Evolutionary conservation across 306 rosid species (phyloP), one percentile per base, ranked within the genome.

Genomic region (peach (Prunus persica)): DNA sequence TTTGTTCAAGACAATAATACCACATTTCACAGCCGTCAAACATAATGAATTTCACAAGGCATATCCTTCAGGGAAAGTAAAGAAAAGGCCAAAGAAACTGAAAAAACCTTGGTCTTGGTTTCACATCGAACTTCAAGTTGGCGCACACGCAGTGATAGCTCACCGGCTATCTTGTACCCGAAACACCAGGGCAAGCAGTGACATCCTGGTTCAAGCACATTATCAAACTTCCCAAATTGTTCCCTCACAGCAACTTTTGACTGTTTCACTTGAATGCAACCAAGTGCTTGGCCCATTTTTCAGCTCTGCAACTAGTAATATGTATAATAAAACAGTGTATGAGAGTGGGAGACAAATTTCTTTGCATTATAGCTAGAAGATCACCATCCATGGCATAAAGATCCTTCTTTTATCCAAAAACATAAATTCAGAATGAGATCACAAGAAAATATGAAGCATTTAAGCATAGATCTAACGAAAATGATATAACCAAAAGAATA

Each of bases 141-240:
- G 71, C 83, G 88, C 66, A 91, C 93, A 18, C 94, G 94, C 6
- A 89, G 67, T 2, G 94, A 80, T 13, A 91, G 83, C 58, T 77
- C 65, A 74, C 94, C 91, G 32, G 89, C 91, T 15, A 88, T 58
- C 82, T 80, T 75, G 77, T 71, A 84, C 14, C 94, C 94, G 3
- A 87, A 7, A 71, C 88, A 89, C 97, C 97, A 86, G 70, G 97
- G 92, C 79, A 91, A 56, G 28, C 88, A 88, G 79, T 89, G 97
- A 24, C 91, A 84, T 32, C 97, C 94, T 30, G 94, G 97, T 61
- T 87, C 82, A 34, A 91, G 86, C 65, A 91, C 84, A 5, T 73
- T 82, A 56, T 11, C 28, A 28, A 82, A 89, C 67, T 82, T 91
- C 70, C 97, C 92, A 69, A 84, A 86, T 0, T 78, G 89, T 74